phyloP scores from a whole-genome alignment of 1,139 yeast genomes.

The Debaryomycetaceae sp. region DNA sequence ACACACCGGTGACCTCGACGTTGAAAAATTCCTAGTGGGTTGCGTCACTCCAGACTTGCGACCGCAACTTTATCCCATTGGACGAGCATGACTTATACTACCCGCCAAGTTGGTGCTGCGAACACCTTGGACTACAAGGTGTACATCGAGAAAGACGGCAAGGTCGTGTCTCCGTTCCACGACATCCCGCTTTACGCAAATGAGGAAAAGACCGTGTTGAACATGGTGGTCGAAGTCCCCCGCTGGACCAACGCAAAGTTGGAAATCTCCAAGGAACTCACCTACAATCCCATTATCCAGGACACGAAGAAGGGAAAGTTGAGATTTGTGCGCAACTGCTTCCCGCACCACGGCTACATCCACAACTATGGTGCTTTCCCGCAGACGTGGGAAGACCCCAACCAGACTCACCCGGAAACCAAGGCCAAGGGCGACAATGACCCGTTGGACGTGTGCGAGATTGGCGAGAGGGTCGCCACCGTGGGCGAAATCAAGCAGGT shows the following conservation, averaged over 20 bases:
- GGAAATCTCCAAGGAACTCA: constrained; percentile 68
- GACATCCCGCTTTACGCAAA: constrained; percentile 76
- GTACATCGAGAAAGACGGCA: constrained; percentile 48
- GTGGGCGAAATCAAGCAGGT: constrained; percentile 75
- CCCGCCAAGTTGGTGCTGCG: constrained; percentile 86
- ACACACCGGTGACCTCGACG: background rate
- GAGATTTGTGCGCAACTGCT: constrained; percentile 79
- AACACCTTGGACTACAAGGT: constrained; percentile 87
- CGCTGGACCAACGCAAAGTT: constrained; percentile 93
- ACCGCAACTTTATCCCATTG: background rate
- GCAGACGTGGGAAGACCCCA: constrained; percentile 89
- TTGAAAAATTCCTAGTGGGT: background rate
- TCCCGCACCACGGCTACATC: constrained; percentile 94
- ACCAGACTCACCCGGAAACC: constrained; percentile 21
- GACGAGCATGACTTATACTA: constrained; percentile 47
- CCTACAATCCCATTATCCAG: constrained; percentile 84
- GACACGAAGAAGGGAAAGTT: constrained; percentile 87
- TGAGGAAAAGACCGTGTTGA: constrained; percentile 51
- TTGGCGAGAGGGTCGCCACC: constrained; percentile 60
- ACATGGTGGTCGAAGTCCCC: constrained; percentile 92
- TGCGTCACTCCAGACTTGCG: background rate
- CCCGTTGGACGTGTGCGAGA: constrained; percentile 93
- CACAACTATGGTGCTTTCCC: constrained; percentile 98
- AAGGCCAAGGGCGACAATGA: constrained; percentile 80
- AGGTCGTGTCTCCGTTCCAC: constrained; percentile 70